phyloP scores from a whole-genome alignment of 106 monocot species.

The Dactylorhiza incarnata region DNA sequence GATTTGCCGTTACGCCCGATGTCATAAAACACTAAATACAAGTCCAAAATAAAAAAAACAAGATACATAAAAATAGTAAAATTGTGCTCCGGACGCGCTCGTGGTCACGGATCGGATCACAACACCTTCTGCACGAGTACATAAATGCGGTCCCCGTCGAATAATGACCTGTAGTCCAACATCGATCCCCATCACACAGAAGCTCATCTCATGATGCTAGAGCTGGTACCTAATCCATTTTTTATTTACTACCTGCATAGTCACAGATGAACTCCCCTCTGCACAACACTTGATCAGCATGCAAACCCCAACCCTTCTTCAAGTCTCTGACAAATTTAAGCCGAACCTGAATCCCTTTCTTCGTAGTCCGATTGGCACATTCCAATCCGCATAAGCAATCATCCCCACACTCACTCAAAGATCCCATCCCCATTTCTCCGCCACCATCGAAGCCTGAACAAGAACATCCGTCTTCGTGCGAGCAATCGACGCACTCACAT shows the following conservation, averaged over 20 bases:
- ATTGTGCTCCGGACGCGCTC: too few relatives aligned
- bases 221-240: too few relatives aligned
- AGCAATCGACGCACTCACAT: conserved; percentile 30
- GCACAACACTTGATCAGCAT: conserved; percentile 30
- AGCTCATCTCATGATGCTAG: too few relatives aligned
- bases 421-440: conserved; percentile 7
- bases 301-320: conserved; percentile 63
- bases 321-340: conserved; percentile 33
- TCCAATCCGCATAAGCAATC: conserved; percentile 32
- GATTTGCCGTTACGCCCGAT: too few relatives aligned
- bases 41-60: too few relatives aligned
- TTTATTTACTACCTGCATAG: conserved; percentile 37
- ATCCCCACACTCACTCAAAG: conserved; percentile 42
- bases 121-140: too few relatives aligned
- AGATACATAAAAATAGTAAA: too few relatives aligned
- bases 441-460: conserved; percentile 7
- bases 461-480: conserved; percentile 8
- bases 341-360: conserved; percentile 33
- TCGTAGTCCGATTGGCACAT: conserved; percentile 43
- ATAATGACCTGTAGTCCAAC: too few relatives aligned
- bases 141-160: too few relatives aligned
- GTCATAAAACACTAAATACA: too few relatives aligned
- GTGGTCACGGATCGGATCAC: too few relatives aligned
- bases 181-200: too few relatives aligned
- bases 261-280: conserved; percentile 54